Percentiles rank a stretch among this genome's conserved stretches.
phyloP scores from a whole-genome alignment of 108 stramenopile genomes.

The Nitzschia putrida region DNA sequence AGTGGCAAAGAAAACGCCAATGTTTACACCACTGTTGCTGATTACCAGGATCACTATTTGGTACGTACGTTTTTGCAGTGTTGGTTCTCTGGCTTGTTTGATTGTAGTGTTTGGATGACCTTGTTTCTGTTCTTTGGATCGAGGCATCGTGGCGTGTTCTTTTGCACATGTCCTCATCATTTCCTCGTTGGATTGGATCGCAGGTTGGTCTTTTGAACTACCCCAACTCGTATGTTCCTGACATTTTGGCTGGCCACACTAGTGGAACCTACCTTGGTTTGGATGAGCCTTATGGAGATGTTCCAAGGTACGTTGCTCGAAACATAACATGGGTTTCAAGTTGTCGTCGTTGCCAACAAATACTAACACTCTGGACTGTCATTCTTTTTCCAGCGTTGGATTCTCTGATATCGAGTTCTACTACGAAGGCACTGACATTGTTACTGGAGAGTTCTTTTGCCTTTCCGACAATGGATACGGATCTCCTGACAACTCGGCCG shows the following conservation, averaged over 20 bases:
- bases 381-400: conserved; percentile 36
- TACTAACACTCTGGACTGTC: too few relatives aligned
- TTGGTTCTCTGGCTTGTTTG: too few relatives aligned
- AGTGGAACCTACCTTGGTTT: conserved; percentile 26
- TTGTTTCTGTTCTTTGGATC: too few relatives aligned
- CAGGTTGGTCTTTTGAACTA: conserved; percentile 43
- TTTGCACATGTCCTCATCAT: too few relatives aligned
- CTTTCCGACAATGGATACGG: conserved; percentile 48
- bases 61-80: background rate
- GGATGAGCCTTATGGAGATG: conserved; percentile 13
- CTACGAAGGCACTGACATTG: conserved; percentile 22
- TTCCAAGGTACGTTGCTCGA: background rate
- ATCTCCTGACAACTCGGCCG: conserved; percentile 28
- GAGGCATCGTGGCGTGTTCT: too few relatives aligned
- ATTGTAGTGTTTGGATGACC: background rate
- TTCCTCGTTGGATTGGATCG: background rate
- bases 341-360: too few relatives aligned
- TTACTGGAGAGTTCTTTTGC: conserved; percentile 36
- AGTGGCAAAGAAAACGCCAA: background rate
- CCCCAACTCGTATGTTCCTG: conserved; percentile 35
- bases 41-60: conserved; percentile 20
- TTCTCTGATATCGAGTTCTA: conserved; percentile 43
- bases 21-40: background rate
- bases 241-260: conserved; percentile 25
- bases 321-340: background rate